Percentiles rank a stretch among this genome's conserved stretches.
Evolutionary conservation across 78 protist species (phyloP).

Genomic region (Bodo saltans): DNA sequence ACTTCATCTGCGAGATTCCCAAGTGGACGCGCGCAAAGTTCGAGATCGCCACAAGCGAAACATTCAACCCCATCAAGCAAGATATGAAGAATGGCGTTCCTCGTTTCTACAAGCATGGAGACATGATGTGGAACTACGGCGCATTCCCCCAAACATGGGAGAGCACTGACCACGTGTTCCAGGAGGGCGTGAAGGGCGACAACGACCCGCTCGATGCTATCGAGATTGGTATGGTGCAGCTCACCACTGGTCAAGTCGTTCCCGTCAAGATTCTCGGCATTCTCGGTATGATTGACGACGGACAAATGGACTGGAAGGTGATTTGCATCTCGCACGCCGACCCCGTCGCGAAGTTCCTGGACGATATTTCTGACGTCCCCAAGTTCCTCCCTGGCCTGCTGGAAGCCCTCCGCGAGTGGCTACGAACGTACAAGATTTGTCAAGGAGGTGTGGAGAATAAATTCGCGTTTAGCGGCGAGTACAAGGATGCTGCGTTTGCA

Average conservation of each 20-base stretch:
- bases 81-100: conserved; percentile 42
- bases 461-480: conserved; percentile 21
- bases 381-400: conserved; percentile 24
- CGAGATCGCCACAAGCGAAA: conserved; percentile 34
- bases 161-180: background rate
- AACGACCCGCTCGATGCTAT: conserved; percentile 44
- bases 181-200: conserved; percentile 17
- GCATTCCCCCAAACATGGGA: conserved; percentile 45
- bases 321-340: background rate
- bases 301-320: conserved; percentile 44
- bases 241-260: conserved; percentile 5
- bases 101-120: conserved; percentile 36
- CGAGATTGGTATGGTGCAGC: conserved; percentile 30
- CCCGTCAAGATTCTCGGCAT: conserved; percentile 29
- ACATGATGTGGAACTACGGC: conserved; percentile 41
- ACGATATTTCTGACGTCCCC: conserved; percentile 29
- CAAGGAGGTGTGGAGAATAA: conserved; percentile 9
- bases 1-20: conserved; percentile 53
- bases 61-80: conserved; percentile 47
- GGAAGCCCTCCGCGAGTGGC: conserved; percentile 28
- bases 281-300: conserved; percentile 36
- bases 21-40: conserved; percentile 39
- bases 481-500: background rate
- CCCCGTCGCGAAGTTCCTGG: conserved; percentile 23
- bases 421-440: conserved; percentile 31